Percentiles rank a stretch among this genome's conserved stretches.
These are phyloP conservation scores for Dendrobium catenatum DNA, from an alignment of 106 monocot species.

Conservation along the genomic window DNA sequence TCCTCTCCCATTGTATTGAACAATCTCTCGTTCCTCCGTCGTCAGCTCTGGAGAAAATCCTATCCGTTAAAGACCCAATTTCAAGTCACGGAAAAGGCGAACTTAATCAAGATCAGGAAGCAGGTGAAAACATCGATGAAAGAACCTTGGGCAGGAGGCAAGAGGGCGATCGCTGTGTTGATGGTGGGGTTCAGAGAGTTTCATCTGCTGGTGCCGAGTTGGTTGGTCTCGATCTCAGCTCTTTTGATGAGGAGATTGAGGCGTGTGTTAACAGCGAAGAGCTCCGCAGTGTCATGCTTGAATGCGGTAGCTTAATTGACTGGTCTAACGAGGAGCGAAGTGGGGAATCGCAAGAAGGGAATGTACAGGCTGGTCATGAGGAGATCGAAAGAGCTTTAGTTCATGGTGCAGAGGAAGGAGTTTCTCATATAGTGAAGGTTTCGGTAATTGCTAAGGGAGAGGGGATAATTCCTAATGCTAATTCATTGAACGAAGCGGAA, in stretches of 20 bases:
- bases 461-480: too few species aligned
- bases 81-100: not conserved
- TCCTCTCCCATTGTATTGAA: slow-evolving; percentile 44
- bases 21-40: slow-evolving; percentile 7
- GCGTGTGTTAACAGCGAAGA: not conserved
- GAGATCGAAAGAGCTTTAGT: not conserved
- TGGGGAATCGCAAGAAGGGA: not conserved
- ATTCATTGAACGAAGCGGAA: not conserved
- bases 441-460: not conserved
- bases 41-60: not conserved
- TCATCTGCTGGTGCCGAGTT: not conserved
- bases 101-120: not conserved
- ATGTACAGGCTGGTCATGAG: not conserved
- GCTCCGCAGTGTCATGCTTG: not conserved
- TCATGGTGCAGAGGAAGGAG: not conserved
- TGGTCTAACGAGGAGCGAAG: not conserved
- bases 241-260: slow-evolving; percentile 8
- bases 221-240: not conserved
- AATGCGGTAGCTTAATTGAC: not conserved
- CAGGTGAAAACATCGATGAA: not conserved
- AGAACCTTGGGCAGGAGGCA: not conserved
- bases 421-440: not conserved
- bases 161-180: not conserved
- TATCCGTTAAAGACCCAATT: not conserved
- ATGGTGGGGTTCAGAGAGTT: not conserved